Conservation (phyloP, 257 asterid genomes). For the Lycium ferocissimum region DNA sequence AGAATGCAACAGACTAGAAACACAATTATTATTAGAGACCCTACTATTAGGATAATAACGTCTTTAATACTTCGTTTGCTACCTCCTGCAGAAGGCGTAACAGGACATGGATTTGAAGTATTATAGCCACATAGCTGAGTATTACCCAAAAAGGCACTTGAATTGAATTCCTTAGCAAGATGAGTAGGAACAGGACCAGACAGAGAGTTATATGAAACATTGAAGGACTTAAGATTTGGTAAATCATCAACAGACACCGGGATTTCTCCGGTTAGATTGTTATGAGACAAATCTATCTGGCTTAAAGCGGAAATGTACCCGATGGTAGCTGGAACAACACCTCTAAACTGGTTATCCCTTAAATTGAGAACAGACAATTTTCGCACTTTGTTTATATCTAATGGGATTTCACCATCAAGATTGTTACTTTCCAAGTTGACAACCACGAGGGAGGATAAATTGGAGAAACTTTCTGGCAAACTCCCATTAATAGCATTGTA, state of each 20-base stretch:
- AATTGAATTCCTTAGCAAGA: constrained; percentile 67
- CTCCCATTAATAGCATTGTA: constrained; percentile 65
- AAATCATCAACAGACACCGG: constrained; percentile 68
- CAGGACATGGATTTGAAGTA: constrained; percentile 56
- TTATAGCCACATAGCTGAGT: constrained; percentile 73
- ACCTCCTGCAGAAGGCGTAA: constrained; percentile 34
- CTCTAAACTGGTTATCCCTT: constrained; percentile 55
- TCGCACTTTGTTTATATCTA: constrained; percentile 33
- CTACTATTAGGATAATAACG: constrained; percentile 74
- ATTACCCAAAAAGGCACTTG: constrained; percentile 76
- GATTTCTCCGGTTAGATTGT: constrained; percentile 71
- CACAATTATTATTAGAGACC: constrained; percentile 62
- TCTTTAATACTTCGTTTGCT: constrained; percentile 69
- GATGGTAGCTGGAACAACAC: constrained; percentile 54
- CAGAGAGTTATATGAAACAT: constrained; percentile 79
- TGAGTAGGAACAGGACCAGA: constrained; percentile 72
- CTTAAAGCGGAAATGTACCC: constrained; percentile 59
- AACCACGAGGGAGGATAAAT: constrained; percentile 41
- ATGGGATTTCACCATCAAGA: constrained; percentile 38
- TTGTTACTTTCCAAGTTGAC: constrained; percentile 48
- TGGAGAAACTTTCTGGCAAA: constrained; percentile 53
- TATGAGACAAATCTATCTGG: constrained; percentile 67
- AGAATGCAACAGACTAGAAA: constrained; percentile 65
- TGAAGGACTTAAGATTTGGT: constrained; percentile 63
- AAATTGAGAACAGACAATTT: constrained; percentile 62